These are phyloP conservation scores for Entoloma clypeatum DNA, from an alignment of 1,284 basidiomycete species.

Conservation along the genomic window DNA sequence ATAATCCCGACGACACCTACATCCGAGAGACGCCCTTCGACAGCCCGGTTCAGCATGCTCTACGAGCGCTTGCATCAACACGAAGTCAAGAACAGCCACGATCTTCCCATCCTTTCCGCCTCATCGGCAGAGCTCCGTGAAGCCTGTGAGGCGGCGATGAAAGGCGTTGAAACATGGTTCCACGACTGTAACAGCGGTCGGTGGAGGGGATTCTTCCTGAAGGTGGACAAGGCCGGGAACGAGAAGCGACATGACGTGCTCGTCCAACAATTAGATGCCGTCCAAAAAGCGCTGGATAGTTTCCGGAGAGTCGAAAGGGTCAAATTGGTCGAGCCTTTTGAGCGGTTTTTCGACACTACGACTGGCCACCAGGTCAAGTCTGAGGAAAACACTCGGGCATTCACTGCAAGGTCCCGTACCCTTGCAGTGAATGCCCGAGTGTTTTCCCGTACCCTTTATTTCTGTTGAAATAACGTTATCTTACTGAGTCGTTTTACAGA, in stretches of 20 bases:
- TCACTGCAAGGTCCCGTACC: slow-evolving; percentile 39
- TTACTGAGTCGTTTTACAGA: slow-evolving; percentile 20
- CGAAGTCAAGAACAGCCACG: slow-evolving; percentile 35
- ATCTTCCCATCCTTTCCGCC: slow-evolving; percentile 34
- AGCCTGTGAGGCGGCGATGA: slow-evolving; percentile 25
- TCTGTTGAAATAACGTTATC: neutral
- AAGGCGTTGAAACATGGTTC: slow-evolving; percentile 29
- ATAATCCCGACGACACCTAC: neutral
- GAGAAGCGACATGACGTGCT: slow-evolving; percentile 25
- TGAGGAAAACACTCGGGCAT: slow-evolving; percentile 26
- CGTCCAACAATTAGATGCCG: slow-evolving; percentile 19
- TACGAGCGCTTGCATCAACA: slow-evolving; percentile 26
- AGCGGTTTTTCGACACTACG: slow-evolving; percentile 35
- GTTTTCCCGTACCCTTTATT: slow-evolving; percentile 1
- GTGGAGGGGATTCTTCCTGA: slow-evolving; percentile 29
- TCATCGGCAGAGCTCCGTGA: slow-evolving; percentile 32
- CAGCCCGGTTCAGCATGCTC: slow-evolving; percentile 27
- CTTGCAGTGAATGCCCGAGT: slow-evolving; percentile 36
- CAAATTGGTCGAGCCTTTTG: slow-evolving; percentile 34
- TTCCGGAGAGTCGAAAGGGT: slow-evolving; percentile 32
- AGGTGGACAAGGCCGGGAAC: slow-evolving; percentile 16
- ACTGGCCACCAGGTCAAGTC: slow-evolving; percentile 27
- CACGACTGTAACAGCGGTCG: slow-evolving; percentile 31
- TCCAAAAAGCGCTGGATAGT: slow-evolving; percentile 24
- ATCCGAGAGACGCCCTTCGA: slow-evolving; percentile 13